A percentile compares a stretch with the other conserved stretches of the same genome.
Conservation (phyloP, 129 eudicot genomes). For the Flaveria bidentis region DNA sequence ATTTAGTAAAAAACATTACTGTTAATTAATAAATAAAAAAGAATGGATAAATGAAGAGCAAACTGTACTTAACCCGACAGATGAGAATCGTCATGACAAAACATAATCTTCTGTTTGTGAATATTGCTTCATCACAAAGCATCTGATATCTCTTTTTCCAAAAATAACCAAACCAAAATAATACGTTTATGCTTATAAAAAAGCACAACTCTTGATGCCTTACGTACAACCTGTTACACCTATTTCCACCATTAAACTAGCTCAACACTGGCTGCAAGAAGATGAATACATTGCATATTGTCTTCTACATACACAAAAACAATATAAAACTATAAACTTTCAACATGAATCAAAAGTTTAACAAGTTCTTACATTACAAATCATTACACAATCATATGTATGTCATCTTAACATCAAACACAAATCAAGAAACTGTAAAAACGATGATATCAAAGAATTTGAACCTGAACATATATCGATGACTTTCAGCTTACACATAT, state of each 20-base stretch:
- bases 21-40: not conserved
- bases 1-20: no score
- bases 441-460: conserved; percentile 28
- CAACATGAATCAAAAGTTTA: not conserved
- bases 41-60: not conserved
- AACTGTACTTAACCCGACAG: not conserved
- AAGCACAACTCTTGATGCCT: conserved; percentile 5
- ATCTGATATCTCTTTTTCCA: conserved; percentile 1
- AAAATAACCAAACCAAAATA: not conserved
- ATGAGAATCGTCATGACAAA: not conserved
- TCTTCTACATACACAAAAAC: not conserved
- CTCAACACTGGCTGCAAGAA: no score
- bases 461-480: conserved; percentile 26
- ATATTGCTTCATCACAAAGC: conserved; percentile 13
- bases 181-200: not conserved
- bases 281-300: not conserved
- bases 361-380: conserved; percentile 29
- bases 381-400: conserved; percentile 33
- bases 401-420: conserved; percentile 36
- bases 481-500: conserved; percentile 17
- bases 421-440: conserved; percentile 30
- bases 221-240: not conserved
- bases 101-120: not conserved
- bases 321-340: no score
- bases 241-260: not conserved